Conservation (phyloP, 1,139 yeast species). For the Hanseniaspora sp. region DNA sequence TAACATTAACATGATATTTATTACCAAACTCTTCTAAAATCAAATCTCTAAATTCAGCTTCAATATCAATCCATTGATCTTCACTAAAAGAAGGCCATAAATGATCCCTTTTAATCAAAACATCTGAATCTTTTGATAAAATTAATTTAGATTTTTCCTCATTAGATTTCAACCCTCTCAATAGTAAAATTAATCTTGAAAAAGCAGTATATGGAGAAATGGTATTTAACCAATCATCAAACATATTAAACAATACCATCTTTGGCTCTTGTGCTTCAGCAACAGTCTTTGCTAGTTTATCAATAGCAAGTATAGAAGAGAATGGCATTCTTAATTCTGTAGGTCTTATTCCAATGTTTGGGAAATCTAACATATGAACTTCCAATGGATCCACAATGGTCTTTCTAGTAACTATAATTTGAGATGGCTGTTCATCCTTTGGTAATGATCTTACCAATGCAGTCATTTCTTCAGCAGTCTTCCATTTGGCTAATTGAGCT, state of each 20-base stretch:
- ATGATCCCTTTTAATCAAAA: conserved; percentile 65
- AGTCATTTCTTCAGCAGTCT: conserved; percentile 95
- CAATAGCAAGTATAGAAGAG: conserved; percentile 73
- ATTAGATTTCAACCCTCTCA: conserved; percentile 70
- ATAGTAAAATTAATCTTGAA: conserved; percentile 66
- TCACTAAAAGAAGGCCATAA: conserved; percentile 85
- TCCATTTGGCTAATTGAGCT: conserved; percentile 94
- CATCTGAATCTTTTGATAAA: conserved; percentile 61
- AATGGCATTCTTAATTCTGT: conserved; percentile 86
- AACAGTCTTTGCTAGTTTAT: conserved; percentile 68
- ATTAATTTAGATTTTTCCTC: conserved; percentile 68
- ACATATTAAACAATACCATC: conserved; percentile 79
- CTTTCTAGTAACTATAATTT: conserved; percentile 76
- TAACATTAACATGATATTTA: conserved; percentile 74
- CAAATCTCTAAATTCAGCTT: conserved; percentile 74
- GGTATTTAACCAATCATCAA: conserved; percentile 84
- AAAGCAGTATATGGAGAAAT: conserved; percentile 90
- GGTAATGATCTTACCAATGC: conserved; percentile 83
- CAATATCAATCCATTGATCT: conserved; percentile 89
- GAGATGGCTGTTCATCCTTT: conserved; percentile 88
- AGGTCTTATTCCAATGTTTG: conserved; percentile 79
- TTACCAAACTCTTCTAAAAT: conserved; percentile 76
- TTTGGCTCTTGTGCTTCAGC: conserved; percentile 84
- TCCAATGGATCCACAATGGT: conserved; percentile 92
- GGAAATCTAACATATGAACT: conserved; percentile 94